These are phyloP conservation scores for Radiomyces spectabilis DNA, from an alignment of 192 early-diverging fungal genomes.

Conservation along the genomic window DNA sequence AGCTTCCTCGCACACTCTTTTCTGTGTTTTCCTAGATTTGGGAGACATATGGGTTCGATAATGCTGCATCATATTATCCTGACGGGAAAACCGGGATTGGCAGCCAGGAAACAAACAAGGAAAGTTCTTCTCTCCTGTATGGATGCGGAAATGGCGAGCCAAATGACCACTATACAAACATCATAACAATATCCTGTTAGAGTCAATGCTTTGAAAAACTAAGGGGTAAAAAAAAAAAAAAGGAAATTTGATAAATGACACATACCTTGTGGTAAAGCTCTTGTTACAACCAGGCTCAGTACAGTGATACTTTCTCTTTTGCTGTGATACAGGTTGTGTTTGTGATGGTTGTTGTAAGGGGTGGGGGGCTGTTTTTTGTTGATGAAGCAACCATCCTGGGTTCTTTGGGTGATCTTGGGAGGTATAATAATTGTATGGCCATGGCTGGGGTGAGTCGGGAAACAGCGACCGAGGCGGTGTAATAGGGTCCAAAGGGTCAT, in stretches of 20 bases:
- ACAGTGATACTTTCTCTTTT: conserved; percentile 66
- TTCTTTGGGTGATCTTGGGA: neutral
- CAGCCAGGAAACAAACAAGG: conserved; percentile 59
- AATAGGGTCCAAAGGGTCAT: too few relatives aligned
- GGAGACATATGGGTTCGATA: conserved; percentile 68
- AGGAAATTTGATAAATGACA: conserved; percentile 28
- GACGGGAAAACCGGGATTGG: conserved; percentile 63
- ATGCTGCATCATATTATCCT: conserved; percentile 85
- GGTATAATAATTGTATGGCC: neutral
- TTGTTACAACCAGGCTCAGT: conserved; percentile 52
- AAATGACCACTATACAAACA: conserved; percentile 58
- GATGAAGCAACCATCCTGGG: neutral
- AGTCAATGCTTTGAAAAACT: neutral
- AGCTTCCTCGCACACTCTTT: conserved; percentile 5
- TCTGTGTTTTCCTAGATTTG: conserved; percentile 43
- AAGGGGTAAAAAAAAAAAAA: too few relatives aligned
- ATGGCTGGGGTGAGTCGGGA: neutral
- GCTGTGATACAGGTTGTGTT: too few relatives aligned
- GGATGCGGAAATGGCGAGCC: conserved; percentile 70
- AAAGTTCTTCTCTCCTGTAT: conserved; percentile 75
- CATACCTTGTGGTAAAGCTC: conserved; percentile 73
- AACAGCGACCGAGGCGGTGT: neutral
- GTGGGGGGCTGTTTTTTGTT: too few relatives aligned
- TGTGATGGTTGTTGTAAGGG: too few relatives aligned
- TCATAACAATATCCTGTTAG: neutral